A percentile compares a stretch with the other conserved stretches of the same genome.
Conservation (phyloP, 1,284 basidiomycete genomes). For the Sanghuangporus baumii region DNA sequence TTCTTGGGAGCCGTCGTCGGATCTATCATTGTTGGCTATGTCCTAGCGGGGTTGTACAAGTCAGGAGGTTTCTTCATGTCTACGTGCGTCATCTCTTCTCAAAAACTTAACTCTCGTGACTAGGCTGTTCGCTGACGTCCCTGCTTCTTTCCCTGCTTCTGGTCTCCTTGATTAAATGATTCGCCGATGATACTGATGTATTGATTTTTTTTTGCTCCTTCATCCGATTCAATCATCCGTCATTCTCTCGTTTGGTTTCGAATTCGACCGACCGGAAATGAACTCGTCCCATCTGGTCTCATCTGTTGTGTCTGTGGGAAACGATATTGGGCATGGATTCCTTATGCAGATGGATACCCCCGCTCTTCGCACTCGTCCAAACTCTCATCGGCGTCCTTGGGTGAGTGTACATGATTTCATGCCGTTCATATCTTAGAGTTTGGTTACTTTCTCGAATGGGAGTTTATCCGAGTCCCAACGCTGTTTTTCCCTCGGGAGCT, state of each 20-base stretch:
- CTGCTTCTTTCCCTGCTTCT: too few relatives aligned
- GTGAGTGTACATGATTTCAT: conserved; percentile 2
- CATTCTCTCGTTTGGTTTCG: background rate
- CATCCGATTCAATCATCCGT: background rate
- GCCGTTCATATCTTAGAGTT: background rate
- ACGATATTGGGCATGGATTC: background rate
- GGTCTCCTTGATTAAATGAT: too few relatives aligned
- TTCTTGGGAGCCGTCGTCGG: conserved; percentile 62
- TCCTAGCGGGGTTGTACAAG: conserved; percentile 62
- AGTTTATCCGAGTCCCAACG: too few relatives aligned
- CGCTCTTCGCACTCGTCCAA: conserved; percentile 15
- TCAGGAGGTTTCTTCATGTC: conserved; percentile 72
- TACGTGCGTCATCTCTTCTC: conserved; percentile 48
- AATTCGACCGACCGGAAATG: background rate
- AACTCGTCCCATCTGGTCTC: background rate
- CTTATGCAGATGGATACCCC: conserved; percentile 14
- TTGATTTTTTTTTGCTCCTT: background rate
- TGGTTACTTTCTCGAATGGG: too few relatives aligned
- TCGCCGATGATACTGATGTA: too few relatives aligned
- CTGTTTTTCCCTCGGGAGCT: background rate
- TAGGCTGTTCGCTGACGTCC: background rate
- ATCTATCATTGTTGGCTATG: conserved; percentile 68
- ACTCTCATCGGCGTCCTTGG: conserved; percentile 15
- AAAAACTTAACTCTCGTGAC: background rate
- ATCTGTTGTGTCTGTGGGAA: background rate